phyloP scores from a whole-genome alignment of 768 basidiomycete genomes.

The Amanita rubescens region DNA sequence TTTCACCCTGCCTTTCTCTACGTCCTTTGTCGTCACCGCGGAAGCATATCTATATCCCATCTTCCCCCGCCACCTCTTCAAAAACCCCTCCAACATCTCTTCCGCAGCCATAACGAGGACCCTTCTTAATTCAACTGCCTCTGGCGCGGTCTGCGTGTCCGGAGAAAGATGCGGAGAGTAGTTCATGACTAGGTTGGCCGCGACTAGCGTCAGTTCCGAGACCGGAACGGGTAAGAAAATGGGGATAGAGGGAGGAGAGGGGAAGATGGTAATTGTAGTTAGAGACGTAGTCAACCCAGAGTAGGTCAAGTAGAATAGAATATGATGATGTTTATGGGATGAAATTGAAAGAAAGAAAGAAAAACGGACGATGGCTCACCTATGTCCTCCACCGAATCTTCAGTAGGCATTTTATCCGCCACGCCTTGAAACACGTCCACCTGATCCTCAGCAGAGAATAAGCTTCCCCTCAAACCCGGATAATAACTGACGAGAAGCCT shows the following conservation, averaged over 20 bases:
- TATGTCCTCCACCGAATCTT: conserved; percentile 71
- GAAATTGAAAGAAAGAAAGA: too few relatives aligned
- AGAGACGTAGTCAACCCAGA: background rate
- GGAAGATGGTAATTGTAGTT: background rate
- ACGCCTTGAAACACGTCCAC: conserved; percentile 74
- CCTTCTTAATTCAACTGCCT: conserved; percentile 60
- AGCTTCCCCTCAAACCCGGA: conserved; percentile 60
- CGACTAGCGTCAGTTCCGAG: conserved; percentile 77
- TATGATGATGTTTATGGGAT: conserved; percentile 9
- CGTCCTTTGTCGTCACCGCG: background rate
- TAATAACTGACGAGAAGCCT: conserved; percentile 76
- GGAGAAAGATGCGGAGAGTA: conserved; percentile 83
- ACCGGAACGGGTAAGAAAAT: conserved; percentile 23
- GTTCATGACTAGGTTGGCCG: conserved; percentile 83
- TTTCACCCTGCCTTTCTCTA: conserved; percentile 11
- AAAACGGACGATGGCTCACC: conserved; percentile 51
- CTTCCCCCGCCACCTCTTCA: conserved; percentile 53
- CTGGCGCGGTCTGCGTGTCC: conserved; percentile 57
- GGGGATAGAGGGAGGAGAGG: background rate
- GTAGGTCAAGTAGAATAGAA: background rate
- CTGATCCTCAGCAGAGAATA: conserved; percentile 48
- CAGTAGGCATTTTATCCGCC: conserved; percentile 58
- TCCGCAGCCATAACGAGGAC: conserved; percentile 57
- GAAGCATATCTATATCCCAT: conserved; percentile 29
- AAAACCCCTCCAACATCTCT: conserved; percentile 68